Evolutionary conservation across 2,329 filamentous ascomycete species (phyloP).

Genomic region (Hypoxylon sp.): DNA sequence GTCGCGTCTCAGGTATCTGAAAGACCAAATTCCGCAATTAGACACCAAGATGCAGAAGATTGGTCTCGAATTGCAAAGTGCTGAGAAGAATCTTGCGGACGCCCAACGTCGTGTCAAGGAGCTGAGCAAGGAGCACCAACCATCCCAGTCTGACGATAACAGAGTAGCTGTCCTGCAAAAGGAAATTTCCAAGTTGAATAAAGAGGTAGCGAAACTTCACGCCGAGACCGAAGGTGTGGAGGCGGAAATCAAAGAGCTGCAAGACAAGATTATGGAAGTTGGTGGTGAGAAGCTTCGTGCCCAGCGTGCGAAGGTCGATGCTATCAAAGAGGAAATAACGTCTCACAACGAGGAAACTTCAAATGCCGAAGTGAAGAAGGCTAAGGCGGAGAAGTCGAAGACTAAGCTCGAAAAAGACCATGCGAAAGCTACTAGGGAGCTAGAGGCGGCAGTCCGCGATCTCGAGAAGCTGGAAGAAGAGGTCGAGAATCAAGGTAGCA

Average conservation of each 20-base stretch:
- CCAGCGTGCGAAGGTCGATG: constrained; percentile 92
- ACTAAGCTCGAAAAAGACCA: constrained; percentile 88
- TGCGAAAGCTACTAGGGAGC: constrained; percentile 83
- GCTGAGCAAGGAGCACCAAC: constrained; percentile 83
- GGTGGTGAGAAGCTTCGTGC: constrained; percentile 92
- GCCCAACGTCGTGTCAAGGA: constrained; percentile 89
- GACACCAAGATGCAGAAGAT: constrained; percentile 95
- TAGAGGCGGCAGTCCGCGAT: constrained; percentile 79
- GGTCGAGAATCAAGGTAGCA: constrained; percentile 81
- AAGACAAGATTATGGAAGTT: constrained; percentile 98
- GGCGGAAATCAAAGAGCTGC: constrained; percentile 90
- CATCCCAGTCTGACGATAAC: constrained; percentile 83
- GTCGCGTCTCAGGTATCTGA: constrained; percentile 77
- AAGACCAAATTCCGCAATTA: constrained; percentile 83
- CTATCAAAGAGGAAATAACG: constrained; percentile 87
- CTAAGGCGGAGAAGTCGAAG: constrained; percentile 94
- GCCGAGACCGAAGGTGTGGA: constrained; percentile 91
- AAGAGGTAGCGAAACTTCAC: constrained; percentile 84
- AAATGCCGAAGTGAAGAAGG: constrained; percentile 86
- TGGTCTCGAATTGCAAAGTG: constrained; percentile 87
- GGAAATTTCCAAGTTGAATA: constrained; percentile 80
- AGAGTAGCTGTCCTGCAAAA: constrained; percentile 81
- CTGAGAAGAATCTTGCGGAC: constrained; percentile 86
- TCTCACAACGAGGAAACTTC: constrained; percentile 86
- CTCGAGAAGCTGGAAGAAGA: constrained; percentile 84